Base-by-base conservation (phyloP, 352 stramenopile species). In the Phytopythium boreale region DNA sequence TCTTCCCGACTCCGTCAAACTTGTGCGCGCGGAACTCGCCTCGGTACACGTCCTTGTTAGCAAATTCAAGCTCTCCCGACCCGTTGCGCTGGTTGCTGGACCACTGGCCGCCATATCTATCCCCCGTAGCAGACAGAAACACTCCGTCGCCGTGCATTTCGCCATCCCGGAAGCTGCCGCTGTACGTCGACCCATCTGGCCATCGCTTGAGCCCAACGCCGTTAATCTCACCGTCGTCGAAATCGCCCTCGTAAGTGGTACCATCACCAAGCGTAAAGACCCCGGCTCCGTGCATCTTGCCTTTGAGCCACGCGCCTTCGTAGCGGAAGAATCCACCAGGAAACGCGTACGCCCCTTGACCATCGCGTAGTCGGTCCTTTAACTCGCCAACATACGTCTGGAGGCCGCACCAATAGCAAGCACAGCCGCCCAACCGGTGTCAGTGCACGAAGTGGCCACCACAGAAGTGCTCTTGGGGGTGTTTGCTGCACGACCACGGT, bases 21-120 rank as follows among this genome's bases (percentile, higher is more conserved):
- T 76, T 75, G 61, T 90, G 70, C 0, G 59, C 41, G 12, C 62
- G 58, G 41, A 90, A 90, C 7, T 69, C 53, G 15, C 82, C 82
- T 36, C 50, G 59, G 61, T 84, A 90, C 17, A 80, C 31, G 37
- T 81, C 71, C 4, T 69, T 64, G 50, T 75, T 75, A 4, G 55
- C 22, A 14, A 66, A 56, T 27, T 63, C 36, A 10, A 88, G 66
- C 36, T 87, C 72, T 19, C 80, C 80, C 20, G 66, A 39, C 0
- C 80, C 80, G 14, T 56, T 55, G 1, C 75, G 73, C 52, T 87
- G 72, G 52, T 90, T 90, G 41, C 72, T 55, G 14, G 50, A 50
- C 76, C 80, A 90, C 36, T 83, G 66, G 2, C 82, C 82, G 57
- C 87, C 78, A 56, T 90, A 90, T 6, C 72, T 67, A 37, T 89